Percentiles rank a stretch among this genome's conserved stretches.
phyloP scores from a whole-genome alignment of 768 basidiomycete genomes.

The Kwoniella europaea region DNA sequence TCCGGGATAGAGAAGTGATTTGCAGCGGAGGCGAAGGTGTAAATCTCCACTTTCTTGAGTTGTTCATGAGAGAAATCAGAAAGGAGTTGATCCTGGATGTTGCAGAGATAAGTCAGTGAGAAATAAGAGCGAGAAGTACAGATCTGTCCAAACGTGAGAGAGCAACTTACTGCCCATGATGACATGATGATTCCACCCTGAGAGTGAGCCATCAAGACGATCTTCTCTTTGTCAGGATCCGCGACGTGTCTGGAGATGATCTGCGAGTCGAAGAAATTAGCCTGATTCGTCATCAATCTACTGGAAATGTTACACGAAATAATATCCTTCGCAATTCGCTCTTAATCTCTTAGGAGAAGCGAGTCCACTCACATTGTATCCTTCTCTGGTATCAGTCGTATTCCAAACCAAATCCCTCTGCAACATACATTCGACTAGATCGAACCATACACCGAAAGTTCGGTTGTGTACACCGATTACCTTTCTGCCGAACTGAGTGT shows the following conservation, averaged over 20 bases:
- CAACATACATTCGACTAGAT: constrained; percentile 47
- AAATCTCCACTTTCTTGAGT: constrained; percentile 46
- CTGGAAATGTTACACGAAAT: not conserved
- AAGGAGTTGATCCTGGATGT: constrained; percentile 37
- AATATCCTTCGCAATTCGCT: not conserved
- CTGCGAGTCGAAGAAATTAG: not conserved
- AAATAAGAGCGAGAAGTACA: not conserved
- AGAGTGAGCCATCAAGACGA: constrained; percentile 49
- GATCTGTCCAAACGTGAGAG: too few species aligned
- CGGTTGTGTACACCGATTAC: constrained; percentile 47
- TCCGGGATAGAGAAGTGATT: constrained; percentile 45
- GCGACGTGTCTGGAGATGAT: constrained; percentile 30
- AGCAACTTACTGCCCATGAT: constrained; percentile 32
- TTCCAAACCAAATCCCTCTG: constrained; percentile 45
- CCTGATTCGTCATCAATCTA: not conserved
- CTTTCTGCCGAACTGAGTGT: constrained; percentile 34
- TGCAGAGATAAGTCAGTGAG: not conserved
- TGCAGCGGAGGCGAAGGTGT: constrained; percentile 49
- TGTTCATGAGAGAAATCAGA: constrained; percentile 37
- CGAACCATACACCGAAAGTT: constrained; percentile 47
- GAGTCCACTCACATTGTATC: constrained; percentile 32
- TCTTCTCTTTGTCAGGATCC: constrained; percentile 30
- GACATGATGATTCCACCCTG: constrained; percentile 51
- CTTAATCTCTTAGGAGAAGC: not conserved
- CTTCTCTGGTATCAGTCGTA: constrained; percentile 30